A percentile compares a stretch with the other conserved stretches of the same genome.
Conservation (phyloP, 768 basidiomycete species). For the Tremella fuciformis region DNA sequence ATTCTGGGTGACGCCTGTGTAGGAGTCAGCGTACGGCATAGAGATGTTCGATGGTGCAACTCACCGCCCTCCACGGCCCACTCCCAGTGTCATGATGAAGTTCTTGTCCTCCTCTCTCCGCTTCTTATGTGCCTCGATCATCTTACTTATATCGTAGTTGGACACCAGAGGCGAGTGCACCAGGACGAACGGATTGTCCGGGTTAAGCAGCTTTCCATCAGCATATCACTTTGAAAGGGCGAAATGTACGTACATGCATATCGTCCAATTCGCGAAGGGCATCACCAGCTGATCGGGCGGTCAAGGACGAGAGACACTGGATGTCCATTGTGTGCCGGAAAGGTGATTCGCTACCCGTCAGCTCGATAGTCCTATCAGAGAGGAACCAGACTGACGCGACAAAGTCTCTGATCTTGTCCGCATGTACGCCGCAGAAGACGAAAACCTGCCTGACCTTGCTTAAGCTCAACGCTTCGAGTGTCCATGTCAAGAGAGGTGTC, state of each 20-base stretch:
- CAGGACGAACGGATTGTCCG: constrained; percentile 50
- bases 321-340: constrained; percentile 38
- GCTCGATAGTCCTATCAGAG: neutral
- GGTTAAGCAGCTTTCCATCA: constrained; percentile 44
- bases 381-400: constrained; percentile 64
- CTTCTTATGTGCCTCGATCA: constrained; percentile 83
- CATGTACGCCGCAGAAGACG: constrained; percentile 87
- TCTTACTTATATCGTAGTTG: constrained; percentile 84
- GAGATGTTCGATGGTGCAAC: constrained; percentile 21
- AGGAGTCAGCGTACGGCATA: constrained; percentile 19
- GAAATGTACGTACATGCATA: constrained; percentile 31
- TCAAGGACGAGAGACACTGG: constrained; percentile 44
- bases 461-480: constrained; percentile 88
- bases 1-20: constrained; percentile 63
- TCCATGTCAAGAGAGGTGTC: constrained; percentile 90
- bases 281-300: constrained; percentile 50
- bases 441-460: constrained; percentile 95
- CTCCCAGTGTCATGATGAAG: constrained; percentile 88
- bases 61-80: constrained; percentile 48
- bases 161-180: constrained; percentile 64
- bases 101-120: constrained; percentile 82
- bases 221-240: neutral
- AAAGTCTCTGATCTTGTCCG: constrained; percentile 76
- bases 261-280: constrained; percentile 51
- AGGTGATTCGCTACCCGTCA: constrained; percentile 26